phyloP scores from a whole-genome alignment of 2,329 filamentous ascomycete genomes.

The Sarocladiaceae sp. region DNA sequence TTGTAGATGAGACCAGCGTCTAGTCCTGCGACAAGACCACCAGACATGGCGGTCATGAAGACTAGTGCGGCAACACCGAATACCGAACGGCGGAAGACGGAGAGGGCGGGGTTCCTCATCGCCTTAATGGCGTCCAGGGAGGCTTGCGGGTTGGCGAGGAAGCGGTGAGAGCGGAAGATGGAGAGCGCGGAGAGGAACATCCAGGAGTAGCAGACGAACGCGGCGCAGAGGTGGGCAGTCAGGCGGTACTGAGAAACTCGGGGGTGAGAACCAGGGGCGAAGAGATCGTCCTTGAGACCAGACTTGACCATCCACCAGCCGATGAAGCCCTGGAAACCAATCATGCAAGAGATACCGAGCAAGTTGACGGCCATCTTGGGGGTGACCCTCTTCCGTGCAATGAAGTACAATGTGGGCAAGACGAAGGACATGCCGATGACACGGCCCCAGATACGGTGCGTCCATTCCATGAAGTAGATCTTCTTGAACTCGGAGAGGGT shows the following conservation, averaged over 20 bases:
- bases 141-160: constrained; percentile 63
- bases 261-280: constrained; percentile 84
- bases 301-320: constrained; percentile 99
- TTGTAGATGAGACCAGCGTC: constrained; percentile 98
- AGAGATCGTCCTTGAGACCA: constrained; percentile 91
- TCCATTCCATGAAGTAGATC: constrained; percentile 99
- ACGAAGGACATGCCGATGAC: constrained; percentile 88
- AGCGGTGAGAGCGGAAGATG: constrained; percentile 72
- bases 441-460: constrained; percentile 89
- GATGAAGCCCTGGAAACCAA: constrained; percentile 91
- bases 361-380: constrained; percentile 73
- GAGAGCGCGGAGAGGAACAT: constrained; percentile 89
- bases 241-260: constrained; percentile 93
- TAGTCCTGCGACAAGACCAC: constrained; percentile 87
- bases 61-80: constrained; percentile 69
- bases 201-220: constrained; percentile 88
- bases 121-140: constrained; percentile 56
- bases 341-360: constrained; percentile 78
- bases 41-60: constrained; percentile 89
- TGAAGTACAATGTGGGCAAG: constrained; percentile 82
- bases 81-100: constrained; percentile 68
- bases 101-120: constrained; percentile 64
- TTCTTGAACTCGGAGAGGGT: constrained; percentile 90
- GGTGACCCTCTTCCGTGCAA: constrained; percentile 74
- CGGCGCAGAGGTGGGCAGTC: constrained; percentile 81